A percentile compares a stretch with the other conserved stretches of the same genome.
Conservation (phyloP, 2,329 filamentous ascomycete genomes). For the Penicillium vulpinum region DNA sequence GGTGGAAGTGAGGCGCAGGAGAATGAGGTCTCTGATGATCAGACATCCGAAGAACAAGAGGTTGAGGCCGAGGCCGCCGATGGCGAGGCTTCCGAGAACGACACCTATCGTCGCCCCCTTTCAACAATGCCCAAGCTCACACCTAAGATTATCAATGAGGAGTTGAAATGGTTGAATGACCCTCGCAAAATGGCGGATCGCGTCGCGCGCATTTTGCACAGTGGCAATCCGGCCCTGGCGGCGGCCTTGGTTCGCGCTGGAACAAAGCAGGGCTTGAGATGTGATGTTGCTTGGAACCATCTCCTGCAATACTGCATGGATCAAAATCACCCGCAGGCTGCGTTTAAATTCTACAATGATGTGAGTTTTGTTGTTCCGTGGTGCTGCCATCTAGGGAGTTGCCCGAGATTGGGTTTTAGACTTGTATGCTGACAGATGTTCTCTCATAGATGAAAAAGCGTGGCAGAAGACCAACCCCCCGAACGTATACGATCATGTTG, state of each 20-base stretch:
- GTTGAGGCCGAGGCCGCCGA: background rate
- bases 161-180: constrained; percentile 66
- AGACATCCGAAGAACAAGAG: background rate
- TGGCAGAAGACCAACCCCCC: constrained; percentile 72
- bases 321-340: constrained; percentile 60
- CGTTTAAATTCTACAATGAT: constrained; percentile 86
- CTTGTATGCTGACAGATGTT: constrained; percentile 9
- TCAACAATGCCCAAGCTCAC: background rate
- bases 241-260: constrained; percentile 66
- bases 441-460: constrained; percentile 85
- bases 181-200: constrained; percentile 70
- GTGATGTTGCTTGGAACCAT: constrained; percentile 83
- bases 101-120: background rate
- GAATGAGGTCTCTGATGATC: background rate
- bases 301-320: constrained; percentile 71
- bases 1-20: background rate
- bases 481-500: constrained; percentile 83
- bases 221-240: constrained; percentile 66
- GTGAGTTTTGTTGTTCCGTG: constrained; percentile 46
- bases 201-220: constrained; percentile 61
- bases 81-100: background rate
- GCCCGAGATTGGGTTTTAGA: background rate
- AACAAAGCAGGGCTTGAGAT: constrained; percentile 61
- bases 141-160: constrained; percentile 47
- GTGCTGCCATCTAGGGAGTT: background rate